phyloP scores from a whole-genome alignment of 176 grass and related monocot genomes.

The Triticum monococcum region DNA sequence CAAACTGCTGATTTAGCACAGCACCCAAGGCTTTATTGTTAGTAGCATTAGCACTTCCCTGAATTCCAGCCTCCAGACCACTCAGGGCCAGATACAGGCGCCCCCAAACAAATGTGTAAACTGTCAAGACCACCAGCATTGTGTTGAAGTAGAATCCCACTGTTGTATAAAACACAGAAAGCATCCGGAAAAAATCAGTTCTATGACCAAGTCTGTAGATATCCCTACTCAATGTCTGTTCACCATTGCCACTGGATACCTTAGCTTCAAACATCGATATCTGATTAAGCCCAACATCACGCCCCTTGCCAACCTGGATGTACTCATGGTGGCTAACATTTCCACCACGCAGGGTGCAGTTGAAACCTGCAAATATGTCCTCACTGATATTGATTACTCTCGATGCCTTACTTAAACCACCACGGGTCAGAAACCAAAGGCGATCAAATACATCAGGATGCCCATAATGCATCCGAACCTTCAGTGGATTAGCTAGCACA shows the following conservation, averaged over 20 bases:
- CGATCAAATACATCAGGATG: constrained; percentile 99
- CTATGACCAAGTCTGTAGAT: constrained; percentile 93
- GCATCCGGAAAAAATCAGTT: constrained; percentile 91
- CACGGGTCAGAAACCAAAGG: constrained; percentile 88
- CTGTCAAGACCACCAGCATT: constrained; percentile 93
- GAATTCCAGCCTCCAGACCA: constrained; percentile 85
- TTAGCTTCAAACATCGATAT: constrained; percentile 99
- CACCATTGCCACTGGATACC: constrained; percentile 96
- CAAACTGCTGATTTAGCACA: constrained; percentile 88
- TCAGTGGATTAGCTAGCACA: constrained; percentile 84
- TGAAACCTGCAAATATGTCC: constrained; percentile 99
- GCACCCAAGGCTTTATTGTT: constrained; percentile 84
- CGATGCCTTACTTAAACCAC: constrained; percentile 95
- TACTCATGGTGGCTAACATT: constrained; percentile 98
- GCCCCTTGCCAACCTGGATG: constrained; percentile 95
- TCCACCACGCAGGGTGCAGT: constrained; percentile 92
- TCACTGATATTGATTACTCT: constrained; percentile 97
- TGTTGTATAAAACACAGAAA: constrained; percentile 96
- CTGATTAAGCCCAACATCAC: constrained; percentile 97
- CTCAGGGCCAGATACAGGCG: constrained; percentile 90
- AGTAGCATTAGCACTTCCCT: constrained; percentile 63
- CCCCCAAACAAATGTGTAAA: constrained; percentile 95
- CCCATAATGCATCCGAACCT: constrained; percentile 97
- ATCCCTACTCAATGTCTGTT: constrained; percentile 96
- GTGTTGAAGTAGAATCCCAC: constrained; percentile 99